Percentiles rank a stretch among this genome's conserved stretches.
These are phyloP conservation scores for Polygonum maritimum DNA, from an alignment of 148 eudicot genomes.

Conservation along the genomic window DNA sequence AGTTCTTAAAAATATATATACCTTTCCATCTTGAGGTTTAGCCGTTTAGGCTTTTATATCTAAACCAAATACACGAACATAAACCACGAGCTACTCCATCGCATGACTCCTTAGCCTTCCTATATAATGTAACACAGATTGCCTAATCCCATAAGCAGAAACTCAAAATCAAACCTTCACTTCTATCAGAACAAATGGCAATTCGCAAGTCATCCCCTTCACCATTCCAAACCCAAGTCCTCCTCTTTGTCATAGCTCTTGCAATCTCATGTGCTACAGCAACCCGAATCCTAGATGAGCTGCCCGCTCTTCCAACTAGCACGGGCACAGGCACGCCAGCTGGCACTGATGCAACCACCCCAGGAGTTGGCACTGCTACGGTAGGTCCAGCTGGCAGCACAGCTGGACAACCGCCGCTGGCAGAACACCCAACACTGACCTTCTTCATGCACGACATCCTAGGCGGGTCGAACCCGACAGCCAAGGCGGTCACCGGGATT, in stretches of 20 bases:
- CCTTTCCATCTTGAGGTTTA: not conserved
- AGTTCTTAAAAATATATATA: not conserved
- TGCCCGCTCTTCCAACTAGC: not conserved
- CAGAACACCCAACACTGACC: constrained; percentile 24
- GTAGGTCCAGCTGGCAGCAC: constrained; percentile 5
- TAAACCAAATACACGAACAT: not conserved
- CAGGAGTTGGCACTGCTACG: constrained; percentile 14
- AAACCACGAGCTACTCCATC: not conserved
- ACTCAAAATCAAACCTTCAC: not conserved
- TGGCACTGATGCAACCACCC: not conserved
- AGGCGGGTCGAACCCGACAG: constrained; percentile 78
- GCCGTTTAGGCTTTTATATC: not conserved
- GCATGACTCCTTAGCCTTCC: not conserved
- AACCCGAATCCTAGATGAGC: constrained; percentile 43
- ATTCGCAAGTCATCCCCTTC: too few relatives aligned
- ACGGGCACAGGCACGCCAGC: not conserved
- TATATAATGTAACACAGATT: not conserved
- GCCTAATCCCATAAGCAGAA: not conserved
- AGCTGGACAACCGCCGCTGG: constrained; percentile 7
- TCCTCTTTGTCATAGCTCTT: constrained; percentile 27
- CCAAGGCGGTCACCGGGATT: constrained; percentile 80
- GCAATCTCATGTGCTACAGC: constrained; percentile 27
- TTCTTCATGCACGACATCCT: constrained; percentile 96
- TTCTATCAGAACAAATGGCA: not conserved
- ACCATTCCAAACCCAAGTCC: constrained; percentile 18